A percentile compares a stretch with the other conserved stretches of the same genome.
phyloP scores from a whole-genome alignment of 2,329 filamentous ascomycete species.

The Thermothelomyces thermophilus region DNA sequence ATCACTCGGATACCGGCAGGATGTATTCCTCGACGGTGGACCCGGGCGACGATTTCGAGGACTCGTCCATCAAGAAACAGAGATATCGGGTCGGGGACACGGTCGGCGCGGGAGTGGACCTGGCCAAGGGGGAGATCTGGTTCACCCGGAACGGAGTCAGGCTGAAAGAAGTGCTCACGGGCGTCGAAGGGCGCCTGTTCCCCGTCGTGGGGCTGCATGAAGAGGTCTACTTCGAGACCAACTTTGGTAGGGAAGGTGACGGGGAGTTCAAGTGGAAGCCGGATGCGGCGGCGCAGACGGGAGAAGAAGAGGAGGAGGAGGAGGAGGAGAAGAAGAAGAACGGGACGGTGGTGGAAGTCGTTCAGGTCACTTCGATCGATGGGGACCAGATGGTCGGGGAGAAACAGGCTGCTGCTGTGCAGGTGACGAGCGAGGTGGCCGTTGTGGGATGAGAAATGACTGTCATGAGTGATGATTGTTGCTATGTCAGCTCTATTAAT shows the following conservation, averaged over 20 bases:
- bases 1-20: constrained; percentile 16
- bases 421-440: neutral
- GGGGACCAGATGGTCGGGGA: neutral
- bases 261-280: constrained; percentile 11
- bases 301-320: no score
- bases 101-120: constrained; percentile 19
- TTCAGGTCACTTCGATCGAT: neutral
- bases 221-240: constrained; percentile 14
- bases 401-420: neutral
- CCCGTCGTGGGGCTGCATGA: constrained; percentile 18
- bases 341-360: neutral
- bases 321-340: neutral
- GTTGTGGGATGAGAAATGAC: neutral
- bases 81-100: constrained; percentile 14
- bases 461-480: no score
- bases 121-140: constrained; percentile 13
- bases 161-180: constrained; percentile 2
- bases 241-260: constrained; percentile 15
- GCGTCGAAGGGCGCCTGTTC: constrained; percentile 17
- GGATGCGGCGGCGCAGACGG: neutral
- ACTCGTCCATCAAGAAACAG: neutral
- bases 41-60: neutral
- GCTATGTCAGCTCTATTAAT: no score
- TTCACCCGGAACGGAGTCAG: constrained; percentile 18
- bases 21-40: constrained; percentile 10